Evolutionary conservation across 345 rosid genomes (phyloP).

Genomic region (Erysimum cheiranthoides): DNA sequence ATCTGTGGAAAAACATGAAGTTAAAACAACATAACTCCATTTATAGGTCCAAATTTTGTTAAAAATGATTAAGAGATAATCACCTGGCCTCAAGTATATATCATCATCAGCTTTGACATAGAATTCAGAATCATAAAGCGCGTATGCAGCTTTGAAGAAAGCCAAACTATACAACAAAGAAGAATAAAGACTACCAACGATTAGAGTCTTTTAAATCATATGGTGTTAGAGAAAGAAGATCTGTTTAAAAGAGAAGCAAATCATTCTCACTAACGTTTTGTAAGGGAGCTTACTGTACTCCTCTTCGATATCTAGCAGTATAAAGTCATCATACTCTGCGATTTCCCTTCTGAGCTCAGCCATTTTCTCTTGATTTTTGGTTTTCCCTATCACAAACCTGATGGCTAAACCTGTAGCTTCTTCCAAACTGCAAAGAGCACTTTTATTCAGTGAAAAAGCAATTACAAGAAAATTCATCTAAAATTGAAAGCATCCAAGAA

Average conservation of each 20-base stretch:
- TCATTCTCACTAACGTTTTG: conserved; percentile 75
- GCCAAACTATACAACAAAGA: conserved; percentile 57
- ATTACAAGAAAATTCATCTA: conserved; percentile 11
- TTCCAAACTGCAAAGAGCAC: conserved; percentile 59
- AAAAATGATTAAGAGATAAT: conserved; percentile 21
- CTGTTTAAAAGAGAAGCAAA: neutral
- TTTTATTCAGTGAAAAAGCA: neutral
- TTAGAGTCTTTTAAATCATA: neutral
- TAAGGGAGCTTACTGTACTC: conserved; percentile 92
- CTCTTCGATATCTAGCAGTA: conserved; percentile 83
- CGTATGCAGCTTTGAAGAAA: conserved; percentile 80
- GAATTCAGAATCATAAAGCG: conserved; percentile 77
- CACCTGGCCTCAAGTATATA: conserved; percentile 86
- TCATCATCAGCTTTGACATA: conserved; percentile 94
- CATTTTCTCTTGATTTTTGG: conserved; percentile 60
- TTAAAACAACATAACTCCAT: neutral
- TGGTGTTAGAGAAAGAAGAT: neutral
- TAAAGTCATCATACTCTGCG: conserved; percentile 74
- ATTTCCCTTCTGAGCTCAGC: conserved; percentile 66
- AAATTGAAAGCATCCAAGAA: conserved; percentile 1
- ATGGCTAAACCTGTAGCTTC: conserved; percentile 80
- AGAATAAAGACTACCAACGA: neutral
- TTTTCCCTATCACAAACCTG: conserved; percentile 75
- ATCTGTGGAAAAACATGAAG: conserved; percentile 49
- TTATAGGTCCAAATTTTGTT: neutral